A percentile compares a stretch with the other conserved stretches of the same genome.
phyloP scores from a whole-genome alignment of 169 alveolate genomes.

The Blepharisma undulans region DNA sequence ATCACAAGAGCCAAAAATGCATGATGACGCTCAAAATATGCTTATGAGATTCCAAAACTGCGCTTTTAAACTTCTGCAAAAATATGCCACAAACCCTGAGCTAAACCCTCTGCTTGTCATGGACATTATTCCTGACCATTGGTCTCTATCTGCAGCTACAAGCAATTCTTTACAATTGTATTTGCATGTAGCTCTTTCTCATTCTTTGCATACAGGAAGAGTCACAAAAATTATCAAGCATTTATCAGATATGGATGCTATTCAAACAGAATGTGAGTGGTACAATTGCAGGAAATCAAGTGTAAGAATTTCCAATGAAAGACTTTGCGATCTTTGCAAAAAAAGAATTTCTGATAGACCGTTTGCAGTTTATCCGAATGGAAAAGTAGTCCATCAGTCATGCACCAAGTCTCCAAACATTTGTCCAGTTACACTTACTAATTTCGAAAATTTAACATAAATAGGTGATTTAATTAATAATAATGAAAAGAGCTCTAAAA shows the following conservation, averaged over 20 bases:
- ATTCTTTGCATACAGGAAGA: constrained; percentile 3
- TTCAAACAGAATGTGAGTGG: constrained; percentile 41
- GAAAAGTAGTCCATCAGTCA: constrained; percentile 36
- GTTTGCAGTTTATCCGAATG: constrained; percentile 37
- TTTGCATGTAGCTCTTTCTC: constrained; percentile 38
- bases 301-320: constrained; percentile 38
- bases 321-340: constrained; percentile 23
- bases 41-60: constrained; percentile 1
- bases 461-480: neutral
- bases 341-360: constrained; percentile 29
- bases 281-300: neutral
- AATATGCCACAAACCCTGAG: constrained; percentile 38
- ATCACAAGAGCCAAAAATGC: neutral
- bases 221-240: neutral
- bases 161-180: neutral
- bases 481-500: constrained; percentile 8
- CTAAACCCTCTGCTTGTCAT: constrained; percentile 34
- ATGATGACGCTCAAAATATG: neutral
- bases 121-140: constrained; percentile 37
- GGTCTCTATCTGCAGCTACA: constrained; percentile 6
- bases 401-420: constrained; percentile 32
- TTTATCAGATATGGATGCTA: constrained; percentile 32
- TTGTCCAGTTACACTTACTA: constrained; percentile 38
- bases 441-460: constrained; percentile 10
- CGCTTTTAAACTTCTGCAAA: constrained; percentile 25